Evolutionary conservation across 2,329 filamentous ascomycete species (phyloP).

Genomic region (Calonectria pteridis): DNA sequence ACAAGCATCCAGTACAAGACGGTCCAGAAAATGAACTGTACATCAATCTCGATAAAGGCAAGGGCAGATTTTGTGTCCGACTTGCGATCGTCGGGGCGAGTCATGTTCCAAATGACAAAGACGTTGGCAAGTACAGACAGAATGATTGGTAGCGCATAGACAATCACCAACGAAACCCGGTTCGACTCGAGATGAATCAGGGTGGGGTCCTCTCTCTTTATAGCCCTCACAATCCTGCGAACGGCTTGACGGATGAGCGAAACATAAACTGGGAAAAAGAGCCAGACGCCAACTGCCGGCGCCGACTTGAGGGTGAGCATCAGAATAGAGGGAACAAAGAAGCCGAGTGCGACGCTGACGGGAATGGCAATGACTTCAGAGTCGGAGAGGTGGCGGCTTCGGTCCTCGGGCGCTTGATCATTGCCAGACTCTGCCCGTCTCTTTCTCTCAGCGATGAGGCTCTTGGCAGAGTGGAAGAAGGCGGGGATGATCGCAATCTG

Average conservation of each 20-base stretch:
- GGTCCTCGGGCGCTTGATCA: slow-evolving; percentile 28
- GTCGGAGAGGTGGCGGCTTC: slow-evolving; percentile 54
- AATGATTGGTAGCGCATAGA: slow-evolving; percentile 60
- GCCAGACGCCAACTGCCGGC: slow-evolving; percentile 58
- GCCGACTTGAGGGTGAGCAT: slow-evolving; percentile 60
- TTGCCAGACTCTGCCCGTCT: slow-evolving; percentile 31
- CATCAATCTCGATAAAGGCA: slow-evolving; percentile 61
- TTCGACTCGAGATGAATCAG: slow-evolving; percentile 60
- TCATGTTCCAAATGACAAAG: slow-evolving; percentile 56
- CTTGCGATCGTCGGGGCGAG: slow-evolving; percentile 57
- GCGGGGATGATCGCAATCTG: slow-evolving; percentile 64
- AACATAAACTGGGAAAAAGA: slow-evolving; percentile 66
- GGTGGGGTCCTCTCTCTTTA: slow-evolving; percentile 43
- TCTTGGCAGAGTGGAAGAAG: slow-evolving; percentile 58
- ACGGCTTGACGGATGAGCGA: slow-evolving; percentile 56
- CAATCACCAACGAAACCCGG: slow-evolving; percentile 51
- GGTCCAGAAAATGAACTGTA: slow-evolving; percentile 59
- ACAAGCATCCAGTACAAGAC: slow-evolving; percentile 67
- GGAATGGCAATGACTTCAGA: slow-evolving; percentile 71
- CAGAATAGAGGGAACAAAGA: slow-evolving; percentile 58
- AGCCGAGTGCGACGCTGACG: slow-evolving; percentile 61
- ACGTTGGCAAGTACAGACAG: slow-evolving; percentile 59
- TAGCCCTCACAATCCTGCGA: slow-evolving; percentile 43
- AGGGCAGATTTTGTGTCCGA: slow-evolving; percentile 63
- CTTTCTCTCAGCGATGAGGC: slow-evolving; percentile 46